Evolutionary conservation across 345 rosid species (phyloP), one percentile per base, ranked within the genome.

Genomic region (Dovyalis caffra): DNA sequence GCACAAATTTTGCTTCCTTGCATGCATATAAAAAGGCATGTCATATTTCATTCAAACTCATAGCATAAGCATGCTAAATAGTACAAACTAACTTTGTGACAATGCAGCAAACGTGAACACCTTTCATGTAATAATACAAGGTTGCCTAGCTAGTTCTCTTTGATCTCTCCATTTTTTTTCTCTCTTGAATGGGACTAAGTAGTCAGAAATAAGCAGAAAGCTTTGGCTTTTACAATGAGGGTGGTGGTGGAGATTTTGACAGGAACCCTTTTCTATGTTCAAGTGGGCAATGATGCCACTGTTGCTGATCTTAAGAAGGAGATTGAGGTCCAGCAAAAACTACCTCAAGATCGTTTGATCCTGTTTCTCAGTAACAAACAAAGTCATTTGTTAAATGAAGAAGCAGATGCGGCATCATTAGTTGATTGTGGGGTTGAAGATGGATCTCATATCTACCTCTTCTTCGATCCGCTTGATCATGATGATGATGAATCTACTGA

Each of bases 231-330:
- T 25, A 66, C 56, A 62, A 93, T 93, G 98, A 91, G 65, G 77
- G 68, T 93, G 77, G 88, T 31, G 61, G 90, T 91, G 80, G 93
- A 91, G 87, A 88, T 89, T 62, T 66, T 91, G 69, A 93, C 95
- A 18, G 98, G 95, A 16, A 72, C 53, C 37, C 80, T 87, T 21
- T 86, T 90, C 82, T 79, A 75, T 61, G 38, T 86, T 38, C 68
- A 91, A 47, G 84, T 94, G 51, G 82, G 25, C 6, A 76, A 83
- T 18, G 81, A 85, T 62, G 88, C 91, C 7, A 92, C 84, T 1
- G 81, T 92, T 12, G 84, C 49, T 15, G 92, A 89, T 38, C 80
- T 92, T 2, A 92, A 90, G 69, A 82, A 77, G 77, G 88, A 83
- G 83, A 87, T 94, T 8, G 86, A 65, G 43, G 31, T 74, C 18